phyloP scores from a whole-genome alignment of 352 stramenopile species.

The Globisporangium orthogonon region DNA sequence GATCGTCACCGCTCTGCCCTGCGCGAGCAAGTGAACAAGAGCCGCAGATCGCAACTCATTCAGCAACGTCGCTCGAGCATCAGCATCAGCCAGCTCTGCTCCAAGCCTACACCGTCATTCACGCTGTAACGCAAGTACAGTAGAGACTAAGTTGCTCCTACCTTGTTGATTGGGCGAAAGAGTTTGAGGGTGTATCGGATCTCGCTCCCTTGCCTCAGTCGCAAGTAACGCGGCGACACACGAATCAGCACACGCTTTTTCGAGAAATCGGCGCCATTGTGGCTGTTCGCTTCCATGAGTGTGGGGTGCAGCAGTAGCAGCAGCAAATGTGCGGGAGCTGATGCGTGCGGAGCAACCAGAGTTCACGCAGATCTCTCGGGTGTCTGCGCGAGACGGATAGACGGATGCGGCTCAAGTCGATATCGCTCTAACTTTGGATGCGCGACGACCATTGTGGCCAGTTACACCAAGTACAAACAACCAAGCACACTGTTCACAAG shows the following conservation, averaged over 20 bases:
- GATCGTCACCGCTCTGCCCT: constrained; percentile 53
- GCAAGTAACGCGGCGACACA: constrained; percentile 53
- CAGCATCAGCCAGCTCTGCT: not conserved
- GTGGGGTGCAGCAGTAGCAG: too few relatives aligned
- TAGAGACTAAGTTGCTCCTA: constrained; percentile 6
- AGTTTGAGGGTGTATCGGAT: constrained; percentile 61
- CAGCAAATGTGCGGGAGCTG: too few relatives aligned
- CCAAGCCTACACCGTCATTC: not conserved
- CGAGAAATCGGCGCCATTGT: constrained; percentile 9
- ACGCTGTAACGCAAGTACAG: not conserved
- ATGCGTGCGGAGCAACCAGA: too few relatives aligned
- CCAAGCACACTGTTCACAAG: too few relatives aligned
- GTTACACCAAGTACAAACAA: too few relatives aligned
- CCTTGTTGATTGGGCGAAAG: constrained; percentile 35
- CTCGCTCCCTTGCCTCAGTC: constrained; percentile 53
- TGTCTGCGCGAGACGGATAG: too few relatives aligned
- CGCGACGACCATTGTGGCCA: too few relatives aligned
- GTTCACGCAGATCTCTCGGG: too few relatives aligned
- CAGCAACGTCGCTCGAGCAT: not conserved
- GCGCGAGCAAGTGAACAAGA: not conserved
- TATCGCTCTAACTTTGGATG: too few relatives aligned
- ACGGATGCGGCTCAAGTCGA: too few relatives aligned
- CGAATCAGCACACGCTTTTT: constrained; percentile 41
- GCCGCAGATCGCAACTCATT: not conserved
- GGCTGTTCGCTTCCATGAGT: not conserved